phyloP scores from a whole-genome alignment of 2,329 filamentous ascomycete genomes.

The Trichophyton rubrum region DNA sequence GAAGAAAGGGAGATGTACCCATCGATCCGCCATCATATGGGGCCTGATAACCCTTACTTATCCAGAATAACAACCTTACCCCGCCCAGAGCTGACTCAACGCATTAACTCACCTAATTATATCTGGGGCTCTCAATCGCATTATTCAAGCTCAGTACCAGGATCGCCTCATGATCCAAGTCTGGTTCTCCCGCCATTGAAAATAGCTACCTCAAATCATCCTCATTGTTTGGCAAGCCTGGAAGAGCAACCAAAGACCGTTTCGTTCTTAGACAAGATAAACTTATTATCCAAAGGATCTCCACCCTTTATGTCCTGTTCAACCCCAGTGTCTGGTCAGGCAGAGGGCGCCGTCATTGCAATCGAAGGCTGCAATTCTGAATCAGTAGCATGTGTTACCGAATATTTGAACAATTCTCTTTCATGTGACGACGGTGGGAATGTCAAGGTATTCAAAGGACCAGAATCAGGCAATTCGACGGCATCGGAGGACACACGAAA shows the following conservation, averaged over 20 bases:
- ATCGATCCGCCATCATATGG: constrained; percentile 28
- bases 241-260: constrained; percentile 66
- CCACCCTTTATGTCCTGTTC: constrained; percentile 43
- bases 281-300: constrained; percentile 61
- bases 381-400: constrained; percentile 53
- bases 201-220: constrained; percentile 23
- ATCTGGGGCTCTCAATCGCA: constrained; percentile 46
- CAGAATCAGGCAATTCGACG: constrained; percentile 19
- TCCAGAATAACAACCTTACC: constrained; percentile 33
- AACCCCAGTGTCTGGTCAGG: constrained; percentile 12
- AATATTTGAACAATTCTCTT: constrained; percentile 47
- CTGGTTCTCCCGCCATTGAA: constrained; percentile 44
- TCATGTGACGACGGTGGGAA: constrained; percentile 40
- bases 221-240: constrained; percentile 36
- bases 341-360: constrained; percentile 60
- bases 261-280: constrained; percentile 61
- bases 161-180: constrained; percentile 34
- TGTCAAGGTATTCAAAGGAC: constrained; percentile 40
- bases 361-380: constrained; percentile 61
- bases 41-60: constrained; percentile 30
- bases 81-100: constrained; percentile 23
- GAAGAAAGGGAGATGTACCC: constrained; percentile 35
- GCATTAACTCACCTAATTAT: constrained; percentile 13
- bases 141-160: constrained; percentile 21
- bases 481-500: constrained; percentile 27